These are phyloP conservation scores for Nakataea oryzae DNA, from an alignment of 2,329 filamentous ascomycete genomes.

Conservation along the genomic window DNA sequence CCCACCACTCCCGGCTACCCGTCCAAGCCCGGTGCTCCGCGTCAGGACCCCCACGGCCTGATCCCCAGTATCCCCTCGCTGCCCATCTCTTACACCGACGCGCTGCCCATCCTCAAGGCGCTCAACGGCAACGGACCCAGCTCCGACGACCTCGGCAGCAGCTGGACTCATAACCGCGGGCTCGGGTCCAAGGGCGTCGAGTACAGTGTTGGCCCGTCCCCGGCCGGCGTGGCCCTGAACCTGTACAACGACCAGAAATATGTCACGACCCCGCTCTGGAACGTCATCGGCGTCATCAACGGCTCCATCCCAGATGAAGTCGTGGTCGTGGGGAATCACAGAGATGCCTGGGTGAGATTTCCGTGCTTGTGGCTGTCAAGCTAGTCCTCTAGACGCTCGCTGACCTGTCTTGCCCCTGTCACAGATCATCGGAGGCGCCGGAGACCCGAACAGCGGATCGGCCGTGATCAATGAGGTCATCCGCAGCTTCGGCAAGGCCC, in stretches of 20 bases:
- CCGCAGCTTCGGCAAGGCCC: constrained; percentile 59
- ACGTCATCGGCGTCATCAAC: constrained; percentile 88
- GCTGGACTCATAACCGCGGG: constrained; percentile 61
- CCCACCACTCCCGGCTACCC: constrained; percentile 92
- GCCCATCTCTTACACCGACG: constrained; percentile 82
- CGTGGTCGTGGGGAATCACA: constrained; percentile 74
- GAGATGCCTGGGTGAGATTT: constrained; percentile 68
- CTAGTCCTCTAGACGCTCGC: not conserved
- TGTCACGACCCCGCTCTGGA: constrained; percentile 73
- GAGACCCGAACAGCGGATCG: constrained; percentile 74
- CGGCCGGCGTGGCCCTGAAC: constrained; percentile 56
- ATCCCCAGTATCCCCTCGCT: constrained; percentile 84
- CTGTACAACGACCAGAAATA: constrained; percentile 74
- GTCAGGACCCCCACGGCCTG: constrained; percentile 55
- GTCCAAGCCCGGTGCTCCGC: constrained; percentile 78
- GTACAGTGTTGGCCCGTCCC: constrained; percentile 78
- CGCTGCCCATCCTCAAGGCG: constrained; percentile 76
- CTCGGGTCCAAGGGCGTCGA: constrained; percentile 70
- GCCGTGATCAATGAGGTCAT: constrained; percentile 70
- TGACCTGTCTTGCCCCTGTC: not conserved
- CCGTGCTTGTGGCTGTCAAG: not conserved
- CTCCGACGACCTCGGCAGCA: constrained; percentile 60
- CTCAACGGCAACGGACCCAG: constrained; percentile 82
- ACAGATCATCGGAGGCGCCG: constrained; percentile 51
- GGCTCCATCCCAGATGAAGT: constrained; percentile 79